Conservation (phyloP, 139 green algal species). For the Micromonas pusilla region DNA sequence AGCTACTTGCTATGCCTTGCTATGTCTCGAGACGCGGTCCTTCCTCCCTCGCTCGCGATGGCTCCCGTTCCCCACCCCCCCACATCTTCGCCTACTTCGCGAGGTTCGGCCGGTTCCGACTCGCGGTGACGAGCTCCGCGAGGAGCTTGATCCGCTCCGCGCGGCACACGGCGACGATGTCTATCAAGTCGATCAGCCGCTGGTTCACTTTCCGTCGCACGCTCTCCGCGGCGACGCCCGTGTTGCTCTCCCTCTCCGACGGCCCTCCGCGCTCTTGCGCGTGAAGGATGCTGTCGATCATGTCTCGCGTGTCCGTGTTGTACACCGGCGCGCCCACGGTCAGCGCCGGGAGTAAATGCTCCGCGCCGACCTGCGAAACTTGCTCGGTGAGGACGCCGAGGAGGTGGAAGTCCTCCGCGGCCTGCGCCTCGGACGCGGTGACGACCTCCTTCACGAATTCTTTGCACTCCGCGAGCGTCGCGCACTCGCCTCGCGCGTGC, state of each 20-base stretch:
- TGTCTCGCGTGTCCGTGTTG: not conserved
- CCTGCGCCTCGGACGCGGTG: not conserved
- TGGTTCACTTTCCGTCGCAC: not conserved
- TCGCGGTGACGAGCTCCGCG: conserved; percentile 11
- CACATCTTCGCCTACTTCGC: too few relatives aligned
- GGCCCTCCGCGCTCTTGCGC: not conserved
- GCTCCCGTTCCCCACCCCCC: too few relatives aligned
- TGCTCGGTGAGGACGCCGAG: not conserved
- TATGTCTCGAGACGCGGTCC: too few relatives aligned
- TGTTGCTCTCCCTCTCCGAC: not conserved
- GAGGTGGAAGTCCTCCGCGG: conserved; percentile 1
- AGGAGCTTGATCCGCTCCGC: conserved; percentile 5
- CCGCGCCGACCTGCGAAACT: not conserved
- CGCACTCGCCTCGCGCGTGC: not conserved
- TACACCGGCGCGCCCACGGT: not conserved
- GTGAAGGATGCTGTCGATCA: not conserved
- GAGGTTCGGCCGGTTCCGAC: not conserved
- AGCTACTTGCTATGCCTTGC: too few relatives aligned
- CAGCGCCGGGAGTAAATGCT: not conserved
- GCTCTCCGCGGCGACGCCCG: not conserved
- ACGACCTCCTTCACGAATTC: not conserved
- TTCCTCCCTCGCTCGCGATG: too few relatives aligned
- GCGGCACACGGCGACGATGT: not conserved
- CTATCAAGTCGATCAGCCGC: not conserved
- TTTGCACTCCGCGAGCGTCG: not conserved